phyloP scores from a whole-genome alignment of 345 rosid genomes.

The Reutealis trisperma region DNA sequence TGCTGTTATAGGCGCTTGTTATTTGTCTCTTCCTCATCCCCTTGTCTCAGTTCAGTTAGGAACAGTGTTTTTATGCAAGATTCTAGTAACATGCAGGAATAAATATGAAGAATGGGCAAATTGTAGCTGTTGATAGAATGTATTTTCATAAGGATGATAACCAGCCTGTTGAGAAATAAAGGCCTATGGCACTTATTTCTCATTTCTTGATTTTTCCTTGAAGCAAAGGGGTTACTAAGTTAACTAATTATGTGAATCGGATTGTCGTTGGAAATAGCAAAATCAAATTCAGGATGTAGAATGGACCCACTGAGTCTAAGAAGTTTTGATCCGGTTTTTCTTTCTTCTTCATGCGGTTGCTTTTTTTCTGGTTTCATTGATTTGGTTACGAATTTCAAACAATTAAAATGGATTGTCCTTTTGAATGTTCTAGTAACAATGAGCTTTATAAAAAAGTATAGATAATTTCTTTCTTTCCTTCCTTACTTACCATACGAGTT shows the following conservation, averaged over 20 bases:
- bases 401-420: not conserved
- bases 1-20: not conserved
- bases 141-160: not conserved
- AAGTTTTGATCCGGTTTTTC: not conserved
- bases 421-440: not conserved
- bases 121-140: not conserved
- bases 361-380: not conserved
- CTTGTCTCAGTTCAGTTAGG: not conserved
- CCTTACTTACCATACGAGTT: not conserved
- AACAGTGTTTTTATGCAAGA: not conserved
- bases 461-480: not conserved
- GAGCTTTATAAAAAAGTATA: not conserved
- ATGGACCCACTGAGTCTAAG: not conserved
- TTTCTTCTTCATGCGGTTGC: not conserved
- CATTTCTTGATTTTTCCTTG: no score
- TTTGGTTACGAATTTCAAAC: not conserved
- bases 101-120: not conserved
- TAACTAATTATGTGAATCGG: no score
- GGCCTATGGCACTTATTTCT: no score
- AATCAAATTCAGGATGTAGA: not conserved
- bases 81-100: not conserved
- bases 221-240: no score
- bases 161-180: no score
- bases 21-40: not conserved
- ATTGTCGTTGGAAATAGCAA: no score